Percentiles rank a stretch among this genome's conserved stretches.
phyloP scores from a whole-genome alignment of 495 filamentous ascomycete genomes.

The Tuber calosporum region DNA sequence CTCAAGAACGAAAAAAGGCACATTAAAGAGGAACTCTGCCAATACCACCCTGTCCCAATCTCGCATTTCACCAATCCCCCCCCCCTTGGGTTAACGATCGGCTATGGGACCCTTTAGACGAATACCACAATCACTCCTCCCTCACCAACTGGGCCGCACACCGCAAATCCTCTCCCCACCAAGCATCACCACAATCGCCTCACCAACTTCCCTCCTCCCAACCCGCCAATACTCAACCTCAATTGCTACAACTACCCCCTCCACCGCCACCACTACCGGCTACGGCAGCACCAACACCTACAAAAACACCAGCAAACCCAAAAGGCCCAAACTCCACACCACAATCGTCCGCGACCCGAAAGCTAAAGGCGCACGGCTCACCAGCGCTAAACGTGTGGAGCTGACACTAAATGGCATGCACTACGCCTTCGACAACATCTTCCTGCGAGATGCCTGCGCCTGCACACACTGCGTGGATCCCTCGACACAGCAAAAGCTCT shows the following conservation, averaged over 20 bases:
- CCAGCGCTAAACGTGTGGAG: constrained; percentile 14
- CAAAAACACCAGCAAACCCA: not conserved
- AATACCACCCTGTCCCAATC: not conserved
- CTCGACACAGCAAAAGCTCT: constrained; percentile 73
- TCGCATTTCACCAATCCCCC: not conserved
- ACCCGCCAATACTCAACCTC: not conserved
- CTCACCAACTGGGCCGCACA: not conserved
- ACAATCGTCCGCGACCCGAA: constrained; percentile 5
- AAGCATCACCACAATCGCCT: not conserved
- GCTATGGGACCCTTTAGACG: not conserved
- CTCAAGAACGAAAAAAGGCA: not conserved
- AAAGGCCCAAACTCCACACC: constrained; percentile 2
- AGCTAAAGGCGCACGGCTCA: constrained; percentile 1
- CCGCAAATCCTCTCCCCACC: not conserved
- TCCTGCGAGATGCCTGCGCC: constrained; percentile 69
- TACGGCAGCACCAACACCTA: not conserved
- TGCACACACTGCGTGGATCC: constrained; percentile 67
- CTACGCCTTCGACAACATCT: constrained; percentile 42
- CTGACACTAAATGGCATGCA: constrained; percentile 22
- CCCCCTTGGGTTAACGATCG: not conserved
- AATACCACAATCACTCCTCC: not conserved
- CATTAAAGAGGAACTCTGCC: not conserved
- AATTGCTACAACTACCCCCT: not conserved
- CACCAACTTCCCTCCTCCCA: not conserved
- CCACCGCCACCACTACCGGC: not conserved